A percentile compares a stretch with the other conserved stretches of the same genome.
phyloP scores from a whole-genome alignment of 208 protist species.

The Lotmaria passim region DNA sequence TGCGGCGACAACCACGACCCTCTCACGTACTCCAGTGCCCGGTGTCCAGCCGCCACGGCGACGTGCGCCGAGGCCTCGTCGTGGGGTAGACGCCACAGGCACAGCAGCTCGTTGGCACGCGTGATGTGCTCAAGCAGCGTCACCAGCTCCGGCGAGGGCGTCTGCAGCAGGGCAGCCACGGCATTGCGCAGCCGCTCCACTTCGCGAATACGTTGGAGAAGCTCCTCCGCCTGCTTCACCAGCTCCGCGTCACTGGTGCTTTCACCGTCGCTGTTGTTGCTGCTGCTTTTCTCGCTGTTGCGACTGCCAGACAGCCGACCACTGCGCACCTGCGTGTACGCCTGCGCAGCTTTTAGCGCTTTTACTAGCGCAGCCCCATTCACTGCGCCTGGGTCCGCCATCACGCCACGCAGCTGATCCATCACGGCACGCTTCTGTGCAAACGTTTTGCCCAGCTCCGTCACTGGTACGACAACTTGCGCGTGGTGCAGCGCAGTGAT shows the following conservation, averaged over 20 bases:
- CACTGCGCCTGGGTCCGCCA: slow-evolving; percentile 11
- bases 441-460: slow-evolving; percentile 33
- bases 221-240: slow-evolving; percentile 44
- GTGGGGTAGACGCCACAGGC: slow-evolving; percentile 45
- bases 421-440: slow-evolving; percentile 36
- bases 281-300: background rate
- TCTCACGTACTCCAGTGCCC: slow-evolving; percentile 17
- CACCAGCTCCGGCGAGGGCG: slow-evolving; percentile 35
- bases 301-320: background rate
- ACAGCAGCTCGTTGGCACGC: slow-evolving; percentile 68
- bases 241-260: slow-evolving; percentile 33
- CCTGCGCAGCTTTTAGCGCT: slow-evolving; percentile 17
- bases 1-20: background rate
- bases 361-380: background rate
- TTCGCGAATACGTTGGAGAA: slow-evolving; percentile 60
- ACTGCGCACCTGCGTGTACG: slow-evolving; percentile 18
- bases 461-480: slow-evolving; percentile 55
- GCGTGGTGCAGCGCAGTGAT: slow-evolving; percentile 48
- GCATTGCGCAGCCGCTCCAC: slow-evolving; percentile 33
- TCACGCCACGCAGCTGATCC: slow-evolving; percentile 37
- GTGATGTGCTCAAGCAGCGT: slow-evolving; percentile 66
- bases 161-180: slow-evolving; percentile 36
- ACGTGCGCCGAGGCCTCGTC: slow-evolving; percentile 30
- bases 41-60: slow-evolving; percentile 25
- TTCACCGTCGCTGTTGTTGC: background rate